phyloP scores from a whole-genome alignment of 108 stramenopile species.

The Pseudonitzschia multiseries region DNA sequence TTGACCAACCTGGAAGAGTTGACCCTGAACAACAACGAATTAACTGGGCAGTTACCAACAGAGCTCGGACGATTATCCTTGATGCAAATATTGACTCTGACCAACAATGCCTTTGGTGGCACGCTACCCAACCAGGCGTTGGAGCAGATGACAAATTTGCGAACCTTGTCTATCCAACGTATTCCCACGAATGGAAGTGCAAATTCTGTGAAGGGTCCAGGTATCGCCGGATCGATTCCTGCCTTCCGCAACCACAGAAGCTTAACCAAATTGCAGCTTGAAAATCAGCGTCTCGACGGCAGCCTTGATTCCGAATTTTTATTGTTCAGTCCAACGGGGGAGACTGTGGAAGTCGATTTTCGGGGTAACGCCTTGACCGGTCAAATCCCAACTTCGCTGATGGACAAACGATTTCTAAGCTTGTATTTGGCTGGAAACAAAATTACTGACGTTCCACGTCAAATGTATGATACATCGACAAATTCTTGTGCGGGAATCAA shows the following conservation, averaged over 20 bases:
- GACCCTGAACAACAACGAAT: slow-evolving; percentile 48
- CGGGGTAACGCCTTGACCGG: slow-evolving; percentile 36
- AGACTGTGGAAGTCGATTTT: slow-evolving; percentile 40
- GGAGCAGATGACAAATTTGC: slow-evolving; percentile 29
- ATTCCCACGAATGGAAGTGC: slow-evolving; percentile 1
- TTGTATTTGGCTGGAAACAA: slow-evolving; percentile 42
- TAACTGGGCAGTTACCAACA: slow-evolving; percentile 34
- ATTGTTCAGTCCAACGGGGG: slow-evolving; percentile 3
- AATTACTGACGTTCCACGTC: slow-evolving; percentile 32
- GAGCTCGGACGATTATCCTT: slow-evolving; percentile 20
- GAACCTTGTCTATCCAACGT: slow-evolving; percentile 22
- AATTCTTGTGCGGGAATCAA: slow-evolving; percentile 24
- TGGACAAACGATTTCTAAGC: slow-evolving; percentile 28
- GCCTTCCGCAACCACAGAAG: slow-evolving; percentile 25
- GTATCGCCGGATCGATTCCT: slow-evolving; percentile 41
- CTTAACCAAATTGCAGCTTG: slow-evolving; percentile 33
- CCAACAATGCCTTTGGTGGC: slow-evolving; percentile 15
- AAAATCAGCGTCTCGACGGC: slow-evolving; percentile 42
- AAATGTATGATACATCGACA: slow-evolving; percentile 25
- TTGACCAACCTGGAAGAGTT: slow-evolving; percentile 50
- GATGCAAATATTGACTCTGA: slow-evolving; percentile 16
- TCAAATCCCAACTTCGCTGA: slow-evolving; percentile 31
- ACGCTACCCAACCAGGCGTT: slow-evolving; percentile 27
- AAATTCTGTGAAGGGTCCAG: slow-evolving; percentile 24
- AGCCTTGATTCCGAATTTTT: slow-evolving; percentile 41